Percentiles rank a stretch among this genome's conserved stretches.
Conservation (phyloP, 2,329 filamentous ascomycete species). For the Furcasterigmium sp. region DNA sequence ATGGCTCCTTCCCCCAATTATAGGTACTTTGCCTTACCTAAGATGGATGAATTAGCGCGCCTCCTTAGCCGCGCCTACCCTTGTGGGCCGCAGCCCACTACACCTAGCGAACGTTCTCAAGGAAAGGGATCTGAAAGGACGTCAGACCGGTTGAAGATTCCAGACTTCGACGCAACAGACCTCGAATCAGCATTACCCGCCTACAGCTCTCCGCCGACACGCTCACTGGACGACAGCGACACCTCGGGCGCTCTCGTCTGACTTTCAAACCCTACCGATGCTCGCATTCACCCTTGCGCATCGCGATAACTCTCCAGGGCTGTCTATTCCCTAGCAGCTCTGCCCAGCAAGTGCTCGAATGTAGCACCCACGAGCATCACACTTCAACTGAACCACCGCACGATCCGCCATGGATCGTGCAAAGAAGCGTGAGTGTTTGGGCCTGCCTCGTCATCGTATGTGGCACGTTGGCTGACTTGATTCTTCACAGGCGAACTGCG, state of each 20-base stretch:
- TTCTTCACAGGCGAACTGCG: constrained; percentile 71
- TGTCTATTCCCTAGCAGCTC: constrained; percentile 36
- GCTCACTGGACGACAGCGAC: no score
- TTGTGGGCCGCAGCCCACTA: no score
- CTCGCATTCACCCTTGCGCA: constrained; percentile 28
- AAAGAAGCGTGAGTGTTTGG: constrained; percentile 51
- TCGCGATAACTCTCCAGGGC: constrained; percentile 27
- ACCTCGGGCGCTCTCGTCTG: not conserved
- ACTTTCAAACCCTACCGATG: constrained; percentile 23
- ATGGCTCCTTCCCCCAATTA: no score
- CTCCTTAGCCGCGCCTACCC: no score
- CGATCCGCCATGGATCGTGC: constrained; percentile 56
- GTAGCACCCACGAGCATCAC: constrained; percentile 33
- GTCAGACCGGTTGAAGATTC: no score
- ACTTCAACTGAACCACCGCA: constrained; percentile 14
- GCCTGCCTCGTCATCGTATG: not conserved
- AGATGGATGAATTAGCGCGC: no score
- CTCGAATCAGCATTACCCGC: no score
- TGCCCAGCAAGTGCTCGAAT: constrained; percentile 32
- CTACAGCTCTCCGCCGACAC: no score
- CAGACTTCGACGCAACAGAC: no score
- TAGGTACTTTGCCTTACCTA: no score
- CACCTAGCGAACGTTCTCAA: no score
- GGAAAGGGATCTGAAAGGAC: no score
- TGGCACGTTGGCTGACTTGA: constrained; percentile 2